A percentile compares a stretch with the other conserved stretches of the same genome.
Conservation (phyloP, 73 alveolate genomes). For the Blepharisma stoltei region DNA sequence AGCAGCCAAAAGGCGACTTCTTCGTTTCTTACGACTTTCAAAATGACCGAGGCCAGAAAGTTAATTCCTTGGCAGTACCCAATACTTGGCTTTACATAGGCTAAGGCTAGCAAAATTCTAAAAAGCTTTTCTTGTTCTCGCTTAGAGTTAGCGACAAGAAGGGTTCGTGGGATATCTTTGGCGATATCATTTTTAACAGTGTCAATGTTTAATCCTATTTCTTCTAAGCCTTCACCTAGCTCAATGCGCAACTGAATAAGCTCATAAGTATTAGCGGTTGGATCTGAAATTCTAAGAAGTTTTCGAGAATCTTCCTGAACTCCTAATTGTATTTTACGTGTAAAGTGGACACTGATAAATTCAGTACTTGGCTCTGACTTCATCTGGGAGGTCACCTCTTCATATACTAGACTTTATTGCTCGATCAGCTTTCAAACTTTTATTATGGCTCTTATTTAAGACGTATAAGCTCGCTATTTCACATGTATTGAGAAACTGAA, state of each 20-base stretch:
- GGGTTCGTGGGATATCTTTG: slow-evolving; percentile 26
- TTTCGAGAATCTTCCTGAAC: slow-evolving; percentile 17
- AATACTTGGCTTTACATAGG: slow-evolving; percentile 52
- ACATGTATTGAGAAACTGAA: background rate
- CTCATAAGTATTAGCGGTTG: background rate
- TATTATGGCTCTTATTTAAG: background rate
- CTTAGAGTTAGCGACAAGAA: background rate
- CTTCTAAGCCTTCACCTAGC: background rate
- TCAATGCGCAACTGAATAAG: background rate
- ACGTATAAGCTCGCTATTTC: slow-evolving; percentile 1
- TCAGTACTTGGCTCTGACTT: slow-evolving; percentile 3
- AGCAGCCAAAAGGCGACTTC: slow-evolving; percentile 61
- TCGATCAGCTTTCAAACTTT: background rate
- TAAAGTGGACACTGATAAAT: slow-evolving; percentile 23
- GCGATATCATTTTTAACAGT: background rate
- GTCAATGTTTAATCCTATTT: background rate
- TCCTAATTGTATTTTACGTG: slow-evolving; percentile 3
- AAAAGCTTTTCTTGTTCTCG: slow-evolving; percentile 31
- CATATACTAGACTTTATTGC: slow-evolving; percentile 29
- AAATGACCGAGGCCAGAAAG: slow-evolving; percentile 64
- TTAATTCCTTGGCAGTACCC: slow-evolving; percentile 85
- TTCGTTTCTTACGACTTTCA: slow-evolving; percentile 51
- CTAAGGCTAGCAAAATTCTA: slow-evolving; percentile 33
- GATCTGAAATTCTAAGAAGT: slow-evolving; percentile 11
- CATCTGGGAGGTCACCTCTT: slow-evolving; percentile 25